Base-by-base conservation (phyloP, 2,329 filamentous ascomycete species). In the Metarhizium guizhouense region DNA sequence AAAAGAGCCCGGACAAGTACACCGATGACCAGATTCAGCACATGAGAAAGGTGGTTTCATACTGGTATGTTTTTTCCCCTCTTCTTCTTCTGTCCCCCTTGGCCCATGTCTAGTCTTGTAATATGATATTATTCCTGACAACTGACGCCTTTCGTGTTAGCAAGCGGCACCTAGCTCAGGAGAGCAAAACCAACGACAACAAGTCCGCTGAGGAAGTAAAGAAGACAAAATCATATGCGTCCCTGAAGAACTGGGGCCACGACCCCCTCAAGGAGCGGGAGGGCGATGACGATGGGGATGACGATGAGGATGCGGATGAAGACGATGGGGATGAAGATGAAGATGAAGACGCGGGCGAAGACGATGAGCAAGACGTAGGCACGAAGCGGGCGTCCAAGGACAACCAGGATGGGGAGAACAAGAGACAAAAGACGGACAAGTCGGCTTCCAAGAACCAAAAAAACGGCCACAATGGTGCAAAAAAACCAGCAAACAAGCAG, bases 91-190 rank as follows among this genome's bases (percentile, higher is more conserved):
- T 25, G 25, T 25, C 25, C 25, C 25, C 25, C 25, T 25, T 25
- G 25, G 25, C 25, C 25, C 25, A 25, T 25, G 25, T 25, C 1
- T 1, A 25, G 25, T 25, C 25, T 4, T 25, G 25, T 4, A 4
- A 25, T 4, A 4, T 4, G 25, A 25, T 25, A 25, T 25, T 25
- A 25, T 25, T 25, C 25, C 25, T 25, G 25, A 25, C 25, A 25
- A 25, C 25, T 25, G 25, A 25, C 25, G 5, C 16, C 16, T 6
- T 25, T 11, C 40, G 6, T 14, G 10, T 18, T 20, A 74, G 71
- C 65, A 87, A 87, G 65, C 74, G 83, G 4, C 84, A 87, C 69
- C 70, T 88, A 0, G 84, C 83, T 0, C 83, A 86, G 61, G 84
- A 87, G 66, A 75, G 78, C 55, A 78, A 75, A 58, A 74, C 74